Conservation (phyloP, 495 filamentous ascomycete species). For the Talaromyces nanjingensis region DNA sequence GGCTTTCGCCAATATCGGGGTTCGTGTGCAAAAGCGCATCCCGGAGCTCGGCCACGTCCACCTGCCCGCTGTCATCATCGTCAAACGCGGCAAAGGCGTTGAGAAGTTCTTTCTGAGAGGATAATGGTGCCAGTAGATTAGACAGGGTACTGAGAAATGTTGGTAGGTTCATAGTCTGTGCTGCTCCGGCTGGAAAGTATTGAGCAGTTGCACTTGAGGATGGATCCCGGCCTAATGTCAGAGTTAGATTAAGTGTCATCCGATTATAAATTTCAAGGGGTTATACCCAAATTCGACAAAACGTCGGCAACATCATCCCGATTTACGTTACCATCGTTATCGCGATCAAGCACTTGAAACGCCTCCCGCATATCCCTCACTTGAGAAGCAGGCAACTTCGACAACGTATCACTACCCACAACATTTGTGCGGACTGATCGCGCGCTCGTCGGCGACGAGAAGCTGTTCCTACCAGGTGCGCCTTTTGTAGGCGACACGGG, state of each 20-base stretch:
- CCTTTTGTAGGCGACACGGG: conserved; percentile 38
- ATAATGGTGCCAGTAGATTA: conserved; percentile 61
- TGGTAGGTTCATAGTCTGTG: conserved; percentile 71
- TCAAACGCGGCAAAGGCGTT: conserved; percentile 93
- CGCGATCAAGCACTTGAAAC: conserved; percentile 79
- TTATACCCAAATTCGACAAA: conserved; percentile 65
- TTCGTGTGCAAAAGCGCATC: conserved; percentile 77
- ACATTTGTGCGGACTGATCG: background rate
- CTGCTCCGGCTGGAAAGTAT: conserved; percentile 67
- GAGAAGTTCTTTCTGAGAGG: conserved; percentile 65
- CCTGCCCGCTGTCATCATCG: conserved; percentile 87
- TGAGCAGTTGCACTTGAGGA: conserved; percentile 53
- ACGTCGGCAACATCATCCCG: conserved; percentile 75
- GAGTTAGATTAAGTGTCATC: background rate
- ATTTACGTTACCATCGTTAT: conserved; percentile 68
- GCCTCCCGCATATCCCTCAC: conserved; percentile 72
- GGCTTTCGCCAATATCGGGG: conserved; percentile 62
- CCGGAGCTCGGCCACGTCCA: conserved; percentile 74
- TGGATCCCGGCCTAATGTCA: conserved; percentile 43
- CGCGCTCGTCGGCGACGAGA: conserved; percentile 4
- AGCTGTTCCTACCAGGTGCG: conserved; percentile 9
- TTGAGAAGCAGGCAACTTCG: conserved; percentile 58
- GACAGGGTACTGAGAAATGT: conserved; percentile 76
- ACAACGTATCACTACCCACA: conserved; percentile 45
- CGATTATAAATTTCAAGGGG: background rate